Evolutionary conservation across 257 asterid genomes (phyloP).

Genomic region (Plectranthus barbatus): DNA sequence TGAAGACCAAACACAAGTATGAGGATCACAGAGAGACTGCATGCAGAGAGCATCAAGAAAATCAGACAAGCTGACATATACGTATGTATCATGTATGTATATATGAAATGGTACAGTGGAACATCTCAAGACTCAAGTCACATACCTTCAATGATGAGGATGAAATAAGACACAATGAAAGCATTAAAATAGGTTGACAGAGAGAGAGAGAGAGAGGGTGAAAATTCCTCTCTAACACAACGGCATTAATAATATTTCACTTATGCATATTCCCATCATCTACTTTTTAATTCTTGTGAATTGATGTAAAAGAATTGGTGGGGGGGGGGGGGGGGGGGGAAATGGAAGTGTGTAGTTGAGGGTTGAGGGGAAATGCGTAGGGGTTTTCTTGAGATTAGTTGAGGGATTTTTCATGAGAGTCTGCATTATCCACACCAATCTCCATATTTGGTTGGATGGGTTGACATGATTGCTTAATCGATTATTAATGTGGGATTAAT

Average conservation of each 20-base stretch:
- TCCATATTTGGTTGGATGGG: not conserved
- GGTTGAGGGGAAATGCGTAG: not conserved
- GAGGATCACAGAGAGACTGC: not conserved
- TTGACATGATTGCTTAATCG: too few species aligned
- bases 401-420: slow-evolving; percentile 3
- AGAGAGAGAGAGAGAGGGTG: not conserved
- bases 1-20: not conserved
- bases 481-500: slow-evolving; percentile 1
- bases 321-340: too few species aligned
- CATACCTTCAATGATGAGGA: slow-evolving; percentile 17
- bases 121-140: too few species aligned
- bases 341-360: slow-evolving; percentile 10
- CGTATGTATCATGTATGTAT: not conserved
- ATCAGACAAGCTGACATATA: slow-evolving; percentile 5
- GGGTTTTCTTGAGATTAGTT: slow-evolving; percentile 7
- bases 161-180: not conserved
- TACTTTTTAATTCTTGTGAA: not conserved
- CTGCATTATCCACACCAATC: slow-evolving; percentile 28
- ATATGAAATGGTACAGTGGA: not conserved
- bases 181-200: slow-evolving; percentile 19
- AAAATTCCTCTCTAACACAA: slow-evolving; percentile 30
- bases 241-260: slow-evolving; percentile 20
- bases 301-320: not conserved
- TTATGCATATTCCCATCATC: slow-evolving; percentile 3
- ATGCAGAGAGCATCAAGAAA: too few species aligned